A percentile compares a stretch with the other conserved stretches of the same genome.
phyloP scores from a whole-genome alignment of 441 rosid species.

The Gossypium davidsonii region DNA sequence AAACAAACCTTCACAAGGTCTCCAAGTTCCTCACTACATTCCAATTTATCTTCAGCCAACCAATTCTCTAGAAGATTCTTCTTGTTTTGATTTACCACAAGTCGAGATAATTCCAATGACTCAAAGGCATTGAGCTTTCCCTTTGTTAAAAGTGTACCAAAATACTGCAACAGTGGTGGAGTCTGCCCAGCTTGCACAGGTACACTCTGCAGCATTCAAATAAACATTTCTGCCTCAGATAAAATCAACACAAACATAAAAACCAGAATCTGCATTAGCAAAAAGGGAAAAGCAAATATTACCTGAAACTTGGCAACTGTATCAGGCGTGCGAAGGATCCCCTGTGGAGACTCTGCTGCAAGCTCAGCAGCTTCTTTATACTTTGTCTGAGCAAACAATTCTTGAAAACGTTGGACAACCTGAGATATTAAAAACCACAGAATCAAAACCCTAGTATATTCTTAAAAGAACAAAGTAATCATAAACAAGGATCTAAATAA shows the following conservation, averaged over 20 bases:
- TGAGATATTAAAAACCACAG: slow-evolving; percentile 28
- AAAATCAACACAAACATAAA: slow-evolving; percentile 4
- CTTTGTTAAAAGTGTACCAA: slow-evolving; percentile 93
- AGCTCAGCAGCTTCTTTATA: slow-evolving; percentile 99
- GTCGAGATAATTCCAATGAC: slow-evolving; percentile 96
- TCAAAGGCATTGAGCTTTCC: slow-evolving; percentile 97
- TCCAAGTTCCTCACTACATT: slow-evolving; percentile 99
- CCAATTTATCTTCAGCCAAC: slow-evolving; percentile 99
- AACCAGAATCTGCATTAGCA: background rate
- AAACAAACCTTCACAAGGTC: slow-evolving; percentile 94
- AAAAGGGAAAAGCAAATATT: slow-evolving; percentile 9
- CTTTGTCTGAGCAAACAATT: slow-evolving; percentile 95
- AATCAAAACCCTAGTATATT: slow-evolving; percentile 15
- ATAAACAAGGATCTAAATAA: background rate
- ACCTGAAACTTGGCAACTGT: slow-evolving; percentile 99
- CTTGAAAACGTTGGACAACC: slow-evolving; percentile 99
- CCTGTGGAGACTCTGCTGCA: slow-evolving; percentile 99
- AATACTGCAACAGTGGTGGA: slow-evolving; percentile 95
- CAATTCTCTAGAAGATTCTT: slow-evolving; percentile 96
- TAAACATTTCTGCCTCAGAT: background rate
- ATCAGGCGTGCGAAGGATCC: slow-evolving; percentile 96
- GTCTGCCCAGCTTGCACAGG: slow-evolving; percentile 99
- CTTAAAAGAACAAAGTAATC: background rate
- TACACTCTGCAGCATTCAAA: slow-evolving; percentile 67
- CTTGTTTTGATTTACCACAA: slow-evolving; percentile 98